Evolutionary conservation across 306 rosid species (phyloP), one percentile per base, ranked within the genome.

Genomic region (Fragaria iinumae): DNA sequence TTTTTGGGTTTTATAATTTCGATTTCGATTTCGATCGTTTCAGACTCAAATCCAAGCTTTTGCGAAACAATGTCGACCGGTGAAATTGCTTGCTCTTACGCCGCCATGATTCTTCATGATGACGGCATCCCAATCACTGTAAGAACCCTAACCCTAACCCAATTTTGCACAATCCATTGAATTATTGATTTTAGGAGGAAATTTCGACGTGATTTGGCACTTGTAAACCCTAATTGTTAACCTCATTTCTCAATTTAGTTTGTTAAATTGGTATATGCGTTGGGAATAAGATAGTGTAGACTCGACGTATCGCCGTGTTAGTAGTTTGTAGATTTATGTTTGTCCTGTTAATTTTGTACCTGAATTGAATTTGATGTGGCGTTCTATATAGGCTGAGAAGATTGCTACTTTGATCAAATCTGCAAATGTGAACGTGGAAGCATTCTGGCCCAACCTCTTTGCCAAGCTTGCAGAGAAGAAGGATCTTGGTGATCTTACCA

Each of bases 51-150:
- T 13, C 41, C 32, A 8, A 13, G 0, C 41, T 32, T 27, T 18
- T 20, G 43, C 43, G 50, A 14, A 36, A 59, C 89, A 45, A 89
- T 89, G 91, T 83, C 87, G 56, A 14, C 81, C 60, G 75, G 88
- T 56, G 93, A 90, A 79, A 73, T 86, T 32, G 92, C 84, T 29
- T 93, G 94, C 76, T 44, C 83, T 64, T 84, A 85, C 76, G 92
- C 97, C 74, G 6, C 81, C 50, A 48, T 90, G 79, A 86, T 88
- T 48, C 97, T 90, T 77, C 83, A 86, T 36, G 96, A 89, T 5
- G 96, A 93, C 17, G 93, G 85, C 34, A 87, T 93, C 36, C 52
- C 91, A 12, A 69, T 93, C 85, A 89, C 94, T 12, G 96, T 92
- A 52, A 84, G 87, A 44, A 23, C n/a, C 21, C 45, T 43, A 43